Base-by-base conservation (phyloP, 2,329 filamentous ascomycete species). In the Cladosporium sp. region DNA sequence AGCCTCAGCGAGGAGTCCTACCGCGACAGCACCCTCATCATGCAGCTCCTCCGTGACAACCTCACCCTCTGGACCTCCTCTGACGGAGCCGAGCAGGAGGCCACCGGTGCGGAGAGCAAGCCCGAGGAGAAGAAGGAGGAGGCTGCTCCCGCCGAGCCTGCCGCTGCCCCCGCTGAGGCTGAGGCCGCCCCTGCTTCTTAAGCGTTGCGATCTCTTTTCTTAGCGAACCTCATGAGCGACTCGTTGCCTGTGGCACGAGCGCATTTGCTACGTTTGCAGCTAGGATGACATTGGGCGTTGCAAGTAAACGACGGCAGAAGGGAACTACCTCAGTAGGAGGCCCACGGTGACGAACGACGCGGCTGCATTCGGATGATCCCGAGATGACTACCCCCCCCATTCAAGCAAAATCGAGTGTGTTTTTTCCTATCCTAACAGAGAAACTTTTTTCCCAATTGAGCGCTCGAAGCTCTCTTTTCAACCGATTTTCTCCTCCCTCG, bases 41-140 rank as follows among this genome's bases (percentile, higher is more conserved):
- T 97, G 94, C 94, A 98, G 87, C 88, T 98, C 69, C 90, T 98
- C 80, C 92, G 94, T 79, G 94, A 97, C 86, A 98, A 97, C 87
- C 87, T 98, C 71, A 97, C 93, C 72, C 90, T 97, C 81, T 97
- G 93, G 93, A 97, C 93, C 74, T 97, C 93, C 73, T 96, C 93
- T 67, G 93, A 97, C 79, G 91, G 87, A 75, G 89, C 85, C 75
- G 94, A 97, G 81, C 85, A 86, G 68, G 91, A 94, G 81, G 83
- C 83, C 66, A 83, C 88, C 70, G 84, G 83, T 67, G 78, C 70
- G 61, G 70, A 79, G 66, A 75, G 78, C 68, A 83, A 86, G 70
- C 81, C 86, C 74, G 88, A 89, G 84, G 84, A 86, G 70, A 75
- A 78, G 71, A 76, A 77, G 72, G 77, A 80, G 76, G 73, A 72